These are phyloP conservation scores for Darksidea phi DNA, from an alignment of 495 filamentous ascomycete genomes.

Conservation along the genomic window DNA sequence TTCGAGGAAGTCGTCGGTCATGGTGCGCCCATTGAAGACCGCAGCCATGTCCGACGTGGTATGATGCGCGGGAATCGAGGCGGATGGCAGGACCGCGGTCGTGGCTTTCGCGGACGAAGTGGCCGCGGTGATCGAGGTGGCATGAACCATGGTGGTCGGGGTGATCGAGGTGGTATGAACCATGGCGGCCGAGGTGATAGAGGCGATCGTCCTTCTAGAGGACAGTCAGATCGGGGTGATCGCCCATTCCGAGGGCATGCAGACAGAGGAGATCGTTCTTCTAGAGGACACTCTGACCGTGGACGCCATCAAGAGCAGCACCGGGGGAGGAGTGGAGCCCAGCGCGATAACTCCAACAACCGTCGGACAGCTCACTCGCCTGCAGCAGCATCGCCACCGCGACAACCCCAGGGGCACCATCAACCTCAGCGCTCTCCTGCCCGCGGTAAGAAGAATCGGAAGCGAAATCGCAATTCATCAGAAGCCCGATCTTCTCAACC, in stretches of 20 bases:
- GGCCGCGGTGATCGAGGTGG: conserved; percentile 10
- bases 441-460: conserved; percentile 7
- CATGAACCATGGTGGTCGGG: conserved; percentile 43
- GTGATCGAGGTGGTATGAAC: conserved; percentile 52
- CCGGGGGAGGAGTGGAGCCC: not conserved
- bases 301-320: conserved; percentile 1
- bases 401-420: conserved; percentile 8
- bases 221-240: not conserved
- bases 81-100: conserved; percentile 28
- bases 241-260: no score
- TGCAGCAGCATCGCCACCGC: conserved; percentile 1
- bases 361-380: not conserved
- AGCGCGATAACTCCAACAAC: conserved; percentile 10
- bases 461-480: conserved; percentile 7
- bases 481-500: not conserved
- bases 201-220: not conserved
- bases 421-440: conserved; percentile 3
- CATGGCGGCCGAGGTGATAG: conserved; percentile 33
- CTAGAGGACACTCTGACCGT: not conserved
- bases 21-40: conserved; percentile 33
- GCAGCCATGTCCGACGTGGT: conserved; percentile 34
- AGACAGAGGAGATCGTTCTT: not conserved
- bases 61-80: conserved; percentile 13
- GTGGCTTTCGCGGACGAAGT: conserved; percentile 32
- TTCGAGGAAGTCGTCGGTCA: conserved; percentile 31